Percentiles rank a stretch among this genome's conserved stretches.
Conservation (phyloP, 2,329 filamentous ascomycete genomes). For the Sclerotinia spermophila region DNA sequence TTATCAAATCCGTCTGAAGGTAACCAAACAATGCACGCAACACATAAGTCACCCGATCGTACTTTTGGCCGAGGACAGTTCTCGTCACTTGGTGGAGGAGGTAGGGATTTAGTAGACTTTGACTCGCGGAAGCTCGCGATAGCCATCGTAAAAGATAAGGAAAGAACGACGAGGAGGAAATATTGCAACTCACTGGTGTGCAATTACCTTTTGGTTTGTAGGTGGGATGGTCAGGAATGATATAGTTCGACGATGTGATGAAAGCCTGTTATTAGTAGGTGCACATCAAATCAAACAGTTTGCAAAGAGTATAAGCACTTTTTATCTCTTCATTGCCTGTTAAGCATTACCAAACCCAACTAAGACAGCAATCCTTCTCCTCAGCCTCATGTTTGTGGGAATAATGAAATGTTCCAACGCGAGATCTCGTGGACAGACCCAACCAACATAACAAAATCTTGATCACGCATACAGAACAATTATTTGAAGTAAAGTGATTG, state of each 20-base stretch:
- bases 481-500: neutral
- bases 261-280: neutral
- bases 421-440: neutral
- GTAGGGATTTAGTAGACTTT: neutral
- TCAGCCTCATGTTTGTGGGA: neutral
- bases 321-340: neutral
- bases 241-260: neutral
- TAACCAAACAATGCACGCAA: constrained; percentile 27
- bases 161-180: neutral
- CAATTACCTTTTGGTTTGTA: neutral
- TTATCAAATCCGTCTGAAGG: constrained; percentile 5
- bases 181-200: constrained; percentile 4
- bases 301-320: neutral
- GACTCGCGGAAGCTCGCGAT: neutral
- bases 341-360: neutral
- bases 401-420: neutral
- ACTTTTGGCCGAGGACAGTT: constrained; percentile 8
- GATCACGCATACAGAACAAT: neutral
- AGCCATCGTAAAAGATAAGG: neutral
- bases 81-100: constrained; percentile 10
- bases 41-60: constrained; percentile 22
- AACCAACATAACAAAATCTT: neutral
- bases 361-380: neutral
- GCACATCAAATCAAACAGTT: neutral
- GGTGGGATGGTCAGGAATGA: neutral